Conservation (phyloP, 441 rosid species). For the Isatis lusitanica region DNA sequence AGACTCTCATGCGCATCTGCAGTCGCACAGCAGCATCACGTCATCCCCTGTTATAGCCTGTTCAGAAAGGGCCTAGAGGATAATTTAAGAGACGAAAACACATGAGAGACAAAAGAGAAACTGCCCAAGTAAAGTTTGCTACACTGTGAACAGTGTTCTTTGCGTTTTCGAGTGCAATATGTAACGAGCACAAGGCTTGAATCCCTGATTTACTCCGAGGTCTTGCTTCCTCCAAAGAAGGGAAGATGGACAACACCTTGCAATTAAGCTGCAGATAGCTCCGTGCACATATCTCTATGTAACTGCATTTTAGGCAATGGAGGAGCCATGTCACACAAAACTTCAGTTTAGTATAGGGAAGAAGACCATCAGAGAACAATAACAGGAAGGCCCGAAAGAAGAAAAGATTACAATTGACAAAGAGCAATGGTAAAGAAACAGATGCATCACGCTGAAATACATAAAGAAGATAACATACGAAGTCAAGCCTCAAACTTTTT, state of each 20-base stretch:
- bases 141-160: conserved; percentile 25
- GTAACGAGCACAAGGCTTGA: conserved; percentile 90
- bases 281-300: conserved; percentile 92
- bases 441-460: no score
- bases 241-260: conserved; percentile 73
- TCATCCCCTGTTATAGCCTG: no score
- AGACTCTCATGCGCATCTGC: no score
- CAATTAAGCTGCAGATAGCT: conserved; percentile 68
- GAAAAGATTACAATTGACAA: not conserved
- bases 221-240: conserved; percentile 88
- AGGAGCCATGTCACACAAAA: conserved; percentile 11
- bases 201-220: conserved; percentile 97
- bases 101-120: not conserved
- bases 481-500: no score
- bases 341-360: not conserved
- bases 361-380: not conserved
- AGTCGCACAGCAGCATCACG: no score
- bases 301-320: conserved; percentile 47
- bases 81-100: not conserved
- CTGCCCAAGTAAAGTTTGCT: no score
- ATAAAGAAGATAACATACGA: no score
- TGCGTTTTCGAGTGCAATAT: conserved; percentile 89
- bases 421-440: not conserved
- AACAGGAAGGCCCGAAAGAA: not conserved
- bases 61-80: no score